Conservation (phyloP, 257 asterid genomes). For the Linderniella brevidens region DNA sequence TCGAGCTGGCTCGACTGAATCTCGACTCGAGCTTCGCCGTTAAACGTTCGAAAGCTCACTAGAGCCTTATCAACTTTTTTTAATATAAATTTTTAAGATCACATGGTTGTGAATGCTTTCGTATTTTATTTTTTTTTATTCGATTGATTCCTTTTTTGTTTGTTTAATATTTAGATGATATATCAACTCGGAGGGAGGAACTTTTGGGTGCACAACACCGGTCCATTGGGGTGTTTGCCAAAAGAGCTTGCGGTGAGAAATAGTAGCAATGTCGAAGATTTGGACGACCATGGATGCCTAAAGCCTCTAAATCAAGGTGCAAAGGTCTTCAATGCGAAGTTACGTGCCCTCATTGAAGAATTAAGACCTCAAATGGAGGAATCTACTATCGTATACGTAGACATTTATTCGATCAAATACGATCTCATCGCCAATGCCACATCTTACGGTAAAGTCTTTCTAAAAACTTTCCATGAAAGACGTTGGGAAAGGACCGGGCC, state of each 20-base stretch:
- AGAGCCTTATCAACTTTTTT: too few species aligned
- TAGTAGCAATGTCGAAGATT: neutral
- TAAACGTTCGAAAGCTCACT: too few species aligned
- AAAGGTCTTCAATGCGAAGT: constrained; percentile 16
- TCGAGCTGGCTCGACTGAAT: neutral
- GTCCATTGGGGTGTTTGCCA: constrained; percentile 41
- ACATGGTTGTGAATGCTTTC: too few species aligned
- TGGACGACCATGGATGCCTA: constrained; percentile 26
- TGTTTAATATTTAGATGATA: constrained; percentile 17
- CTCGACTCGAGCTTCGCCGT: too few species aligned
- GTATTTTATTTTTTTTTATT: too few species aligned
- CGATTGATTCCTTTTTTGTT: too few species aligned
- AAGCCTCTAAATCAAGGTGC: constrained; percentile 23
- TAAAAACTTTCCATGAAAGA: neutral
- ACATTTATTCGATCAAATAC: constrained; percentile 20
- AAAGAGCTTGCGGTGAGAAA: constrained; percentile 16
- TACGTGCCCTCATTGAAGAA: constrained; percentile 15
- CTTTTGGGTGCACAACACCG: constrained; percentile 38
- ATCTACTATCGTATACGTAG: constrained; percentile 18
- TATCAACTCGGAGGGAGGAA: constrained; percentile 29
- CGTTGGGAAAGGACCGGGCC: too few species aligned
- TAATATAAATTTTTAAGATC: neutral
- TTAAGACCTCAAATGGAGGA: constrained; percentile 17
- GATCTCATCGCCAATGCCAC: constrained; percentile 16
- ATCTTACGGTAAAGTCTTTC: constrained; percentile 10